Evolutionary conservation across 192 early-diverging fungal species (phyloP), one percentile per base, ranked within the genome.

Genomic region (Endogone sp.): DNA sequence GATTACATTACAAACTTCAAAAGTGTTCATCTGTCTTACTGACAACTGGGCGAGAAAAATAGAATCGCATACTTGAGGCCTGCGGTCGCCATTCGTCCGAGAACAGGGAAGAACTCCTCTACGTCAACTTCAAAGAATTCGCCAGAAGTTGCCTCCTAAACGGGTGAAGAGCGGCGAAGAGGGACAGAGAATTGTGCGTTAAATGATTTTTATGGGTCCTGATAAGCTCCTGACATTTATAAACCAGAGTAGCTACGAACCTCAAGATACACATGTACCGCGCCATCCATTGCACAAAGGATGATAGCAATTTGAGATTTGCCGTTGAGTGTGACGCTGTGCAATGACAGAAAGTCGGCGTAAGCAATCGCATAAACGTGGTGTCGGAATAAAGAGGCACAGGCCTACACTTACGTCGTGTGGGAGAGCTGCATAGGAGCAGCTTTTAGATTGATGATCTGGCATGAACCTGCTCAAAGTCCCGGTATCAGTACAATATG

Each of bases 371-470:
- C 16, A 16, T 16, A 49, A 49, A 16, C 37, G 37, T 11, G 37
- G 37, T 49, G 6, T 6, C 37, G 37, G 16, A 49, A 49, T 49
- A 49, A 49, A 11, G 37, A 49, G 37, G 16, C 37, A 16, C 6
- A 49, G 1, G 37, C 3, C 55, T 25, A 11, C 28, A 28, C 58
- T 72, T 73, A 78, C 76, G 58, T 30, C 0, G 68, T 61, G 44
- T 78, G 76, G 26, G 68, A 61, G 25, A 78, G 30, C 10, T 78
- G 76, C 76, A 78, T 78, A 13, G 76, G 76, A 22, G 76, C 68
- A 60, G 58, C 13, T 28, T 31, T 57, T 13, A 78, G 54, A 1
- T 63, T 64, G 20, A 78, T 74, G 13, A 78, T n/a, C 56, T 78
- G 76, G 11, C 54, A 71, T 0, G 76, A 69, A 2, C 44, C 75